These are phyloP conservation scores for Pseudogymnoascus sp. DNA, from an alignment of 2,329 filamentous ascomycete species.

Conservation along the genomic window DNA sequence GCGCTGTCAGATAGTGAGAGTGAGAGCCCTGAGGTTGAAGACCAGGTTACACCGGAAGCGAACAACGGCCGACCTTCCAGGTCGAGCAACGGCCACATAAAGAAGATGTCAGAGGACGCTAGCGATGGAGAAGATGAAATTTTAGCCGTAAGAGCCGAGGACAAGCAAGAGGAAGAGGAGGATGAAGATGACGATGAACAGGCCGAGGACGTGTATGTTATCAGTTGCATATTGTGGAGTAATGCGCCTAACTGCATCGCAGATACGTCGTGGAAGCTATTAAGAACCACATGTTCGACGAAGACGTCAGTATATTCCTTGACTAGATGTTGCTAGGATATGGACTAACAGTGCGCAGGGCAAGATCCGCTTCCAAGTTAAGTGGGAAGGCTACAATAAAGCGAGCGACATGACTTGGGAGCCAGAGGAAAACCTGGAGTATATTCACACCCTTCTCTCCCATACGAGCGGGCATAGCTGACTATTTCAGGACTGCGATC, in stretches of 20 bases:
- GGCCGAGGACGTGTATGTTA: conserved; percentile 36
- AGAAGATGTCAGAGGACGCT: background rate
- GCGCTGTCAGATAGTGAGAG: background rate
- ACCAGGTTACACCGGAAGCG: background rate
- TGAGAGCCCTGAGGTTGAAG: background rate
- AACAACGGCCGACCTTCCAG: background rate
- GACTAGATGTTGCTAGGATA: background rate
- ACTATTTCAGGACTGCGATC: conserved; percentile 35
- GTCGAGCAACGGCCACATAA: background rate
- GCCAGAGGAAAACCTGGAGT: conserved; percentile 61
- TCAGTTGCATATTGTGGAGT: background rate
- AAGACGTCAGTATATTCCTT: conserved; percentile 27
- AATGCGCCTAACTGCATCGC: background rate
- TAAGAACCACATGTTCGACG: conserved; percentile 52
- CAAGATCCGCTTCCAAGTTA: conserved; percentile 57
- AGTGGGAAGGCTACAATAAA: conserved; percentile 72
- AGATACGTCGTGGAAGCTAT: conserved; percentile 56
- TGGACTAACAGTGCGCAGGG: conserved; percentile 25
- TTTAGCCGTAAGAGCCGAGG: conserved; percentile 10
- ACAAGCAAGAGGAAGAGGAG: conserved; percentile 28
- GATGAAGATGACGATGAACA: conserved; percentile 34
- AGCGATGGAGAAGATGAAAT: conserved; percentile 21
- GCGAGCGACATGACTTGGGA: conserved; percentile 71
- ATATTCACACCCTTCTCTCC: conserved; percentile 10
- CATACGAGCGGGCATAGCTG: background rate